Evolutionary conservation across 139 green algal species (phyloP).

Genomic region (Raphidocelis subcapitata): DNA sequence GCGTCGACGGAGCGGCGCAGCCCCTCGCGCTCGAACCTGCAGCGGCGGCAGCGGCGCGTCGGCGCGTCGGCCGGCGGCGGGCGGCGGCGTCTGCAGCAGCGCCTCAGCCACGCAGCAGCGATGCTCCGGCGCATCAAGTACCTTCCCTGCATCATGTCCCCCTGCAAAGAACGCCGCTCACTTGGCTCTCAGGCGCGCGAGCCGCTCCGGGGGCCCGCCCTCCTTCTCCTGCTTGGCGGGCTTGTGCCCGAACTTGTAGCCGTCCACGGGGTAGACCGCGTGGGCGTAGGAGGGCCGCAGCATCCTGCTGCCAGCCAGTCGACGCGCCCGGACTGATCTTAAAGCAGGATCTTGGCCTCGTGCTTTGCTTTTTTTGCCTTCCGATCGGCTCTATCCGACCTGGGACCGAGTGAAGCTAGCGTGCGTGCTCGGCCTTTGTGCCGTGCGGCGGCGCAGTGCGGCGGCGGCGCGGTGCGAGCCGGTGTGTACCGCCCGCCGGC

Average conservation of each 20-base stretch:
- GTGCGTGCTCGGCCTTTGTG: no score
- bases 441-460: no score
- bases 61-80: not conserved
- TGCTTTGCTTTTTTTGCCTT: no score
- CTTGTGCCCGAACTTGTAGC: conserved; percentile 93
- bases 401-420: no score
- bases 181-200: conserved; percentile 80
- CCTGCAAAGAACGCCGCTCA: conserved; percentile 25
- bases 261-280: conserved; percentile 77
- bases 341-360: no score
- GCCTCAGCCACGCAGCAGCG: not conserved
- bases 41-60: not conserved
- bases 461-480: no score
- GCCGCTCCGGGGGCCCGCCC: conserved; percentile 44
- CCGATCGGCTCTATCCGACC: no score
- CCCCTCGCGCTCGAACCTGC: conserved; percentile 85
- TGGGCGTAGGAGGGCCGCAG: conserved; percentile 28
- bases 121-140: not conserved
- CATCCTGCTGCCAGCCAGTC: no score
- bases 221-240: conserved; percentile 80
- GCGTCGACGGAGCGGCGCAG: conserved; percentile 83
- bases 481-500: no score
- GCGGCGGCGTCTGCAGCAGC: not conserved
- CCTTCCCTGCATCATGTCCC: not conserved
- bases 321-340: no score